Evolutionary conservation across 2,329 filamentous ascomycete species (phyloP), one percentile per base, ranked within the genome.

Genomic region (Trichoderma sp.): DNA sequence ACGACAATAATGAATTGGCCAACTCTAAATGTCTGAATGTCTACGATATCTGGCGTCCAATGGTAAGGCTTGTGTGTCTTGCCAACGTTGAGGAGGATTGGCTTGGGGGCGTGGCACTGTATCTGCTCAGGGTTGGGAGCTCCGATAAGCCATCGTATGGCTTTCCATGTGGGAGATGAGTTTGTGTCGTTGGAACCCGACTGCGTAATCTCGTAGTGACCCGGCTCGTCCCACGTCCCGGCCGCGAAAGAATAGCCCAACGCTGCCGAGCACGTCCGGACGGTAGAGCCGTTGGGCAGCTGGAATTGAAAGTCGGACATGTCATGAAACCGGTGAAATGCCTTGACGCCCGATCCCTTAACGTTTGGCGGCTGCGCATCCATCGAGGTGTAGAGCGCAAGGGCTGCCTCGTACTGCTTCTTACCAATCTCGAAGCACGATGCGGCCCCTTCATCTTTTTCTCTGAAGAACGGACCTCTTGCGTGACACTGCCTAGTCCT

Each of bases 221-320:
- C 94, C 0, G 94, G 93, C 0, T 94, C 92, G 74, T 97, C 94
- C 0, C 92, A 92, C 0, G 94, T 97, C 22, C 94, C 94, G 4
- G 91, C 94, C 1, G 93, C 93, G 75, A 97, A 97, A 0, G 91
- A 92, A 76, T 94, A 94, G 3, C 94, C 94, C 65, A 97, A 81
- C 0, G 93, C 93, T 0, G 93, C 93, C 17, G 93, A 90, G 73
- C 94, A 97, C 0, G 93, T 97, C 45, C 82, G 84, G 22, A 90
- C 91, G 57, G 82, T 80, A 1, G 87, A 89, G 63, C 91, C 90
- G 73, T 96, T 93, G 3, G 87, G 84, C 5, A 94, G 86, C 12
- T 82, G 81, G 75, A 97, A 95, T 0, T 83, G 84, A 76, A 90
- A 94, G 71, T 87, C 87, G 27, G 87, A 86, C 81, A 97, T 89